These are phyloP conservation scores for Hypericum perforatum DNA, from an alignment of 345 rosid species.

Conservation along the genomic window DNA sequence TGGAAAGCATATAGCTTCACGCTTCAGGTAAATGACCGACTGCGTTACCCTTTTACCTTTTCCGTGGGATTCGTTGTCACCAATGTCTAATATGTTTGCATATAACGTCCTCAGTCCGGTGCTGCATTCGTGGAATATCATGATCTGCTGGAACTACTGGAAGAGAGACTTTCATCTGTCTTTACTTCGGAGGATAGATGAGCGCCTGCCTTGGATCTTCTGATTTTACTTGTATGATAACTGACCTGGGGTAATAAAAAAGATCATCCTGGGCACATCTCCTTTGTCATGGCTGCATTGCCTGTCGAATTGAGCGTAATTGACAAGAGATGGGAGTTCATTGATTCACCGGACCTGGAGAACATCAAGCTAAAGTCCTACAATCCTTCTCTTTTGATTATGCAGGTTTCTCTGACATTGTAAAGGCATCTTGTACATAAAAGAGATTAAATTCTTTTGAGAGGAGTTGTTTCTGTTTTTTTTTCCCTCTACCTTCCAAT, in stretches of 20 bases:
- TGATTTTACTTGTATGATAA: neutral
- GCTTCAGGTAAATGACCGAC: constrained; percentile 41
- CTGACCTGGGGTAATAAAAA: constrained; percentile 3
- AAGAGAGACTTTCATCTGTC: constrained; percentile 41
- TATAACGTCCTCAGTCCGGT: constrained; percentile 41
- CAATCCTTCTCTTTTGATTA: no score
- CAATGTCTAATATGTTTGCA: neutral
- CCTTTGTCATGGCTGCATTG: no score
- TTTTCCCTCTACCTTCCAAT: no score
- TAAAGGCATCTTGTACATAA: no score
- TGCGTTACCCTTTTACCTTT: neutral
- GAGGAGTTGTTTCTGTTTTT: no score
- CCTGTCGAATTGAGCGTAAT: no score
- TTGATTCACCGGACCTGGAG: no score
- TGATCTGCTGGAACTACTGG: constrained; percentile 57
- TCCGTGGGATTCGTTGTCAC: neutral
- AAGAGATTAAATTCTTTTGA: no score
- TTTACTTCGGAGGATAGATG: constrained; percentile 23
- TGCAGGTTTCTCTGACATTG: no score
- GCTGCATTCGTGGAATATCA: constrained; percentile 56
- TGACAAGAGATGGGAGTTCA: no score
- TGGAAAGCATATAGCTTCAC: constrained; percentile 84
- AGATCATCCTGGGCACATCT: constrained; percentile 1
- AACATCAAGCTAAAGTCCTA: no score
- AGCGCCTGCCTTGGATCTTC: neutral